Evolutionary conservation across 257 asterid genomes (phyloP).

Genomic region (Solanum piurae): DNA sequence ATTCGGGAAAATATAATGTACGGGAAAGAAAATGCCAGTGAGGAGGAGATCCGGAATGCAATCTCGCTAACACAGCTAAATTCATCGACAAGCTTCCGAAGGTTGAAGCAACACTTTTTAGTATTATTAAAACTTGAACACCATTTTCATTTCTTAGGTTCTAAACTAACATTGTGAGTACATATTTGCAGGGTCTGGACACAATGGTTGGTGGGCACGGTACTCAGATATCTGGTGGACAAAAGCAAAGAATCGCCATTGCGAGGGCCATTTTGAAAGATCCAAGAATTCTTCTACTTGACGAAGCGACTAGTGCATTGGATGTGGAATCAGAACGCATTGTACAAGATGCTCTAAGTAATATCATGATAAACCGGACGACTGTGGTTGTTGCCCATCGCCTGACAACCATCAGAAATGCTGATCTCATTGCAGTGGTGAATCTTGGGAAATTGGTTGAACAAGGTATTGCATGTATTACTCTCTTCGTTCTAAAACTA

Average conservation of each 20-base stretch:
- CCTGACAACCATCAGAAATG: conserved; percentile 48
- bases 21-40: conserved; percentile 38
- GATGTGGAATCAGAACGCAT: conserved; percentile 42
- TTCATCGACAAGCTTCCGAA: conserved; percentile 45
- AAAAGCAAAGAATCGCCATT: conserved; percentile 61
- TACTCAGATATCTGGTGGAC: conserved; percentile 59
- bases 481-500: background rate
- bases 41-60: conserved; percentile 40
- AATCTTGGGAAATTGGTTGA: conserved; percentile 46
- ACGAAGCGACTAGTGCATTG: conserved; percentile 63
- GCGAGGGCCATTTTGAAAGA: conserved; percentile 59
- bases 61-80: conserved; percentile 43
- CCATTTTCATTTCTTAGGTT: background rate
- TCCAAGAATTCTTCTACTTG: conserved; percentile 55
- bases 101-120: conserved; percentile 6
- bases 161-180: background rate
- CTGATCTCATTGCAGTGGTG: conserved; percentile 43
- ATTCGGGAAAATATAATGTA: conserved; percentile 49
- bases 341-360: conserved; percentile 47
- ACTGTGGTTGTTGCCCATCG: conserved; percentile 65
- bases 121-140: background rate
- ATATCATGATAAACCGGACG: conserved; percentile 42
- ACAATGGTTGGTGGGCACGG: conserved; percentile 61
- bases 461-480: conserved; percentile 28
- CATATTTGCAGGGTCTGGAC: conserved; percentile 28